Percentiles rank a stretch among this genome's conserved stretches.
These are phyloP conservation scores for Ambispora gerdemannii DNA, from an alignment of 192 early-diverging fungal genomes.

Conservation along the genomic window DNA sequence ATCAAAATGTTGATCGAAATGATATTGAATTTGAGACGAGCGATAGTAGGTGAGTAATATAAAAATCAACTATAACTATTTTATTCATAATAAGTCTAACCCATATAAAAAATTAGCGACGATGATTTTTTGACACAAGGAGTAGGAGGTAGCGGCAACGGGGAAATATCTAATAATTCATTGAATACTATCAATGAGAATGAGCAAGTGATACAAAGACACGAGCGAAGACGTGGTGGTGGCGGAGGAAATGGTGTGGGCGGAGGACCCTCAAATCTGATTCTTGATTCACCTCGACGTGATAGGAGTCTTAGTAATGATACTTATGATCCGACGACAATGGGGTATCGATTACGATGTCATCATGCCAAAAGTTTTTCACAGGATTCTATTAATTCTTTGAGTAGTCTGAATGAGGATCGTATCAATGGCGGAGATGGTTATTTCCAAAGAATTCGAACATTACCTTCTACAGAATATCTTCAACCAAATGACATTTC, in stretches of 20 bases:
- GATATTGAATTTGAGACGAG: too few relatives aligned
- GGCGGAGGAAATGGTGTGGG: conserved; percentile 5
- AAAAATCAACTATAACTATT: too few relatives aligned
- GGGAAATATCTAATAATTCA: background rate
- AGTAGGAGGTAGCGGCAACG: too few relatives aligned
- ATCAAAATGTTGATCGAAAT: too few relatives aligned
- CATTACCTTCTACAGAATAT: conserved; percentile 25
- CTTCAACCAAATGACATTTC: conserved; percentile 36
- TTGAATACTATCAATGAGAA: conserved; percentile 22
- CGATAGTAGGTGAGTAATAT: too few relatives aligned
- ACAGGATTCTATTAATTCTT: conserved; percentile 39
- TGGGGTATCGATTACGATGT: background rate
- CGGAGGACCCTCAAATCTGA: too few relatives aligned
- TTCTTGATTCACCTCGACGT: conserved; percentile 18
- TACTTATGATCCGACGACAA: background rate
- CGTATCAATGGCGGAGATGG: conserved; percentile 36
- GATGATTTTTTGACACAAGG: too few relatives aligned
- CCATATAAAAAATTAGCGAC: background rate
- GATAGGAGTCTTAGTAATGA: conserved; percentile 25
- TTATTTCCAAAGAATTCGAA: conserved; percentile 42
- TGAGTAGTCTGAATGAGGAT: conserved; percentile 34
- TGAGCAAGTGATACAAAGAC: background rate
- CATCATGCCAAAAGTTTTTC: conserved; percentile 44
- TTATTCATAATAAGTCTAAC: background rate
- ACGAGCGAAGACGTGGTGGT: background rate